Conservation (phyloP, 2,329 filamentous ascomycete genomes). For the Neopestalotiopsis sp. region DNA sequence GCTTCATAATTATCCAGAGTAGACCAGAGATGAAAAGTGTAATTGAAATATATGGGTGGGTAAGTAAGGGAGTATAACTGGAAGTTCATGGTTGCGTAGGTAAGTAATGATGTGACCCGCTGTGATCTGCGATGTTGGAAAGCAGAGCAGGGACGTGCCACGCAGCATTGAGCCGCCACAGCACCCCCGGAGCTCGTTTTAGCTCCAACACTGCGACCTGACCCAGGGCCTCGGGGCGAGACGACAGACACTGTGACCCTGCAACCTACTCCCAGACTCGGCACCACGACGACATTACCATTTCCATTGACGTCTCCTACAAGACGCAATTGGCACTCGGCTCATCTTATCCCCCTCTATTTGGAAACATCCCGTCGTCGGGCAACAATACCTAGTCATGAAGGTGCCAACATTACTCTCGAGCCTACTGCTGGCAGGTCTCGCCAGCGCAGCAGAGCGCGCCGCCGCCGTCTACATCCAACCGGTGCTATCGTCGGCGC, state of each 20-base stretch:
- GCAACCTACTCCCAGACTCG: neutral
- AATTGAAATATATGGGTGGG: neutral
- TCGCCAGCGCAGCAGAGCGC: slow-evolving; percentile 43
- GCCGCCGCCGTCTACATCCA: slow-evolving; percentile 61
- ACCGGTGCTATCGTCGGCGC: slow-evolving; percentile 43
- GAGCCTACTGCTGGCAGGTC: slow-evolving; percentile 45
- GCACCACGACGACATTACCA: neutral
- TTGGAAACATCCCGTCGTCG: slow-evolving; percentile 13
- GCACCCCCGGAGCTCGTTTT: slow-evolving; percentile 7
- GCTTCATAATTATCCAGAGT: neutral
- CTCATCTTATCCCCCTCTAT: neutral
- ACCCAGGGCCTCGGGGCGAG: neutral
- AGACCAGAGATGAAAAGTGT: neutral
- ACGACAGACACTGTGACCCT: neutral
- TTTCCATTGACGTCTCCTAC: neutral
- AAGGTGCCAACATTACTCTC: slow-evolving; percentile 45
- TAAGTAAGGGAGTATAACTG: neutral
- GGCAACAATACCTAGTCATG: slow-evolving; percentile 41
- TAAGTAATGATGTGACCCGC: neutral
- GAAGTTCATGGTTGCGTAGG: neutral
- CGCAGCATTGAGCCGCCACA: no score
- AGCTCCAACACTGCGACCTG: slow-evolving; percentile 4
- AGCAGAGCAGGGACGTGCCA: neutral
- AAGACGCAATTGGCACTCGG: neutral
- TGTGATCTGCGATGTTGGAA: neutral